Conservation (phyloP, 352 stramenopile species). For the Phytophthora boehmeriae region DNA sequence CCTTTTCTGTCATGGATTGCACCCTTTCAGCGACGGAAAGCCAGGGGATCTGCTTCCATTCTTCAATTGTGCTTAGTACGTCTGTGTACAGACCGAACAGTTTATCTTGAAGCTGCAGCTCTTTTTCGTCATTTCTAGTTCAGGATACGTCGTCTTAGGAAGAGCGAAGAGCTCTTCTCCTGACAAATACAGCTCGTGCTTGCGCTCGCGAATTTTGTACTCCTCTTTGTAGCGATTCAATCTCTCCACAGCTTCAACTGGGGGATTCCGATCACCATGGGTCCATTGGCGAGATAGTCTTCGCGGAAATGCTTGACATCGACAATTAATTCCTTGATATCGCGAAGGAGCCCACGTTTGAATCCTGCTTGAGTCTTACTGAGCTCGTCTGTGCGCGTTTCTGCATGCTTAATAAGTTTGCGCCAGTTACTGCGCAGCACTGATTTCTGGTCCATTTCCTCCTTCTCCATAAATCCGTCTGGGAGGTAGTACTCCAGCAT, state of each 20-base stretch:
- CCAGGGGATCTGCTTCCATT: conserved; percentile 98
- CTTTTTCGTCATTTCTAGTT: conserved; percentile 97
- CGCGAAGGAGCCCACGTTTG: conserved; percentile 94
- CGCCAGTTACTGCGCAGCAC: conserved; percentile 97
- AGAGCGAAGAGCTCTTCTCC: conserved; percentile 98
- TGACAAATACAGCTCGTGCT: conserved; percentile 96
- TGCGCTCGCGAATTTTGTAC: conserved; percentile 97
- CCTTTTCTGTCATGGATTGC: conserved; percentile 96
- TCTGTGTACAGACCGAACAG: conserved; percentile 98
- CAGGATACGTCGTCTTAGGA: conserved; percentile 95
- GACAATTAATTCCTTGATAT: conserved; percentile 97
- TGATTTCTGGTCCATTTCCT: conserved; percentile 99
- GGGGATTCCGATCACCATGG: conserved; percentile 97
- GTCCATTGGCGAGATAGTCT: conserved; percentile 97
- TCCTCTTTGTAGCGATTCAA: conserved; percentile 98
- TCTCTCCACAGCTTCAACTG: conserved; percentile 96
- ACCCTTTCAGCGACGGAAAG: conserved; percentile 93
- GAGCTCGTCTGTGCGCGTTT: conserved; percentile 95
- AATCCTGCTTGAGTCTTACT: conserved; percentile 96
- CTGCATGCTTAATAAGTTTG: conserved; percentile 95
- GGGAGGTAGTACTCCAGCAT: conserved; percentile 96
- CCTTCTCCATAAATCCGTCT: conserved; percentile 98
- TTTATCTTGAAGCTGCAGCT: conserved; percentile 94
- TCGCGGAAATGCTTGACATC: conserved; percentile 96
- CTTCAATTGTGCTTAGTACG: conserved; percentile 96